phyloP scores from a whole-genome alignment of 495 filamentous ascomycete species.

The Coniosporium apollinis region DNA sequence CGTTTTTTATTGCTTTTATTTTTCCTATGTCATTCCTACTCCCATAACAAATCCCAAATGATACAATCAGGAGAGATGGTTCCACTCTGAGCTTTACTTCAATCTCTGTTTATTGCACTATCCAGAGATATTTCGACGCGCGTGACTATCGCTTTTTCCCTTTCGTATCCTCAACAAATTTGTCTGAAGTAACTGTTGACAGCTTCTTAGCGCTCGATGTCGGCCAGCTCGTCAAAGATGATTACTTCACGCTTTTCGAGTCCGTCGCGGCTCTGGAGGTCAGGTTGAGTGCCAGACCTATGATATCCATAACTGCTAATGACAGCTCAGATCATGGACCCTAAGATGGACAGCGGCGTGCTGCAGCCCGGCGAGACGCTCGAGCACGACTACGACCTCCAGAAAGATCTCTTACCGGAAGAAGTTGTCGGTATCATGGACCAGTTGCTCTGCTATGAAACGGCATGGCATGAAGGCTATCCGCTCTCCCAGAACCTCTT shows the following conservation, averaged over 20 bases:
- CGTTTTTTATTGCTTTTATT: no score
- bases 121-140: neutral
- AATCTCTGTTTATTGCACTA: neutral
- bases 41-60: no score
- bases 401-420: slow-evolving; percentile 47
- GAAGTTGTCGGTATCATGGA: slow-evolving; percentile 91
- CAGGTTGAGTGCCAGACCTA: slow-evolving; percentile 15
- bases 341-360: slow-evolving; percentile 93
- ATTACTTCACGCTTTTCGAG: slow-evolving; percentile 81
- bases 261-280: slow-evolving; percentile 91
- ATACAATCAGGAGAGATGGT: no score
- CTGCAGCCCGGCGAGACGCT: slow-evolving; percentile 58
- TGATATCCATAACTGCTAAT: neutral
- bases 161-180: neutral
- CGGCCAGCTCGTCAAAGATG: slow-evolving; percentile 86
- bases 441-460: slow-evolving; percentile 78
- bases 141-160: neutral
- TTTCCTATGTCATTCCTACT: no score
- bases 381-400: slow-evolving; percentile 73
- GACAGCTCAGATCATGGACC: slow-evolving; percentile 71
- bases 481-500: slow-evolving; percentile 89
- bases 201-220: slow-evolving; percentile 43
- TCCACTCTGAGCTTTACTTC: no score
- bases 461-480: slow-evolving; percentile 93
- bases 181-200: slow-evolving; percentile 1